Evolutionary conservation across 1,284 basidiomycete genomes (phyloP).

Genomic region (Pholiota adiposa): DNA sequence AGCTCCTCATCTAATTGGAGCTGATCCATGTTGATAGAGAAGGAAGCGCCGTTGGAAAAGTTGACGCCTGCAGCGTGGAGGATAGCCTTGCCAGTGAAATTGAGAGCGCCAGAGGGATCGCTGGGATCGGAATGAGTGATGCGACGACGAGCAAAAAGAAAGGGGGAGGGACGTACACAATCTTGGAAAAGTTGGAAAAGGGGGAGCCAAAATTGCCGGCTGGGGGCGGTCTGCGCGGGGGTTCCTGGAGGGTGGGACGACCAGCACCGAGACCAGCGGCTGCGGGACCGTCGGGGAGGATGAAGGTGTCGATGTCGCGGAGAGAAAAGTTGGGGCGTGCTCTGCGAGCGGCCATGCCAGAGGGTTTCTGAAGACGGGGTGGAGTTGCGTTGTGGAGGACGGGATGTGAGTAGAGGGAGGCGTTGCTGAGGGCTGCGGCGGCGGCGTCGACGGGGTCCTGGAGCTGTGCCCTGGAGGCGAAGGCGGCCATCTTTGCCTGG

Average conservation of each 20-base stretch:
- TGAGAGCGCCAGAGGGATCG: slow-evolving; percentile 93
- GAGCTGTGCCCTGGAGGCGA: slow-evolving; percentile 47
- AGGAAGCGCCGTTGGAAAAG: slow-evolving; percentile 92
- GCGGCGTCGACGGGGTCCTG: slow-evolving; percentile 40
- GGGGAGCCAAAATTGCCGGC: slow-evolving; percentile 65
- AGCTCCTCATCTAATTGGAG: slow-evolving; percentile 91
- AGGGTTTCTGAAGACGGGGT: slow-evolving; percentile 22
- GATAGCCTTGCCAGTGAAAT: slow-evolving; percentile 93
- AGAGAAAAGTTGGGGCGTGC: slow-evolving; percentile 63
- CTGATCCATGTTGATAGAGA: slow-evolving; percentile 96
- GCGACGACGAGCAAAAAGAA: slow-evolving; percentile 16
- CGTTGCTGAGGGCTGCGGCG: slow-evolving; percentile 44
- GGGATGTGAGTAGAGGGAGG: slow-evolving; percentile 32
- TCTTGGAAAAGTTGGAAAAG: slow-evolving; percentile 93
- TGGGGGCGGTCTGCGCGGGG: slow-evolving; percentile 45
- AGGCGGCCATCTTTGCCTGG: slow-evolving; percentile 92
- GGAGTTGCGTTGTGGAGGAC: slow-evolving; percentile 27
- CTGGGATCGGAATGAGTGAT: slow-evolving; percentile 42
- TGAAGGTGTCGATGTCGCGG: slow-evolving; percentile 58
- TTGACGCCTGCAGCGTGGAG: slow-evolving; percentile 93
- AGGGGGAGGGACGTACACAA: slow-evolving; percentile 72
- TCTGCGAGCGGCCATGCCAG: slow-evolving; percentile 55
- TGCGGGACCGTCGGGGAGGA: slow-evolving; percentile 46
- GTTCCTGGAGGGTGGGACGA: slow-evolving; percentile 50
- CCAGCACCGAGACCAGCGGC: slow-evolving; percentile 76